Evolutionary conservation across 768 basidiomycete genomes (phyloP), one percentile per base, ranked within the genome.

Genomic region (Wakefieldia striispora): DNA sequence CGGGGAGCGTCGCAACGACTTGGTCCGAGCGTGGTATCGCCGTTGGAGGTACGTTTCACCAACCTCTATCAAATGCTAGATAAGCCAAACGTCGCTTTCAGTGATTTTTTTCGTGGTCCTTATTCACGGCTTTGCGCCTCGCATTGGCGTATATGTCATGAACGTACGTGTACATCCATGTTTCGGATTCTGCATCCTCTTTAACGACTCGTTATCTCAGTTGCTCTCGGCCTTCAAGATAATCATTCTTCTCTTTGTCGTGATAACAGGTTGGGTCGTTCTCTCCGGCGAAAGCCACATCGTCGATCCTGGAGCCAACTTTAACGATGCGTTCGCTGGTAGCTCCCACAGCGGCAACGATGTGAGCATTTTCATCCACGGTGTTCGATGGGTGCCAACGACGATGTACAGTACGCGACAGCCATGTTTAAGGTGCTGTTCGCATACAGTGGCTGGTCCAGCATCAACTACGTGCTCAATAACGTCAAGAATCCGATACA

Each of bases 1-100:
- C 74, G 0, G 76, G 73, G 4, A 61, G 68, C 29, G 49, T 57
- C 0, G 68, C 72, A 3, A 68, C 65, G 21, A 64, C 67, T 1
- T 84, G 82, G 82, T 69, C 69, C 2, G 76, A 75, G 16, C 76
- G 82, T 45, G 80, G 81, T 0, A 82, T 85, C 45, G 82, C 79
- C 4, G 64, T 84, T 2, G 82, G 72, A 62, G 78, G 82, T 77
- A 33, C 16, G 67, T 54, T 8, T 11, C 13, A 7, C 31, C 31
- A 31, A 9, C 10, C 11, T 12, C 13, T 33, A 14, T 33, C 31
- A 33, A 14, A 7, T 6, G 14, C 14, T 3, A 3, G 3, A 33
- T 33, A 13, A 14, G 31, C 31, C 14, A 33, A 33, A 33, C 3
- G 13, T 13, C 13, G 3, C 3, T 13, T 33, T 33, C 4, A 33